Percentiles rank a stretch among this genome's conserved stretches.
phyloP scores from a whole-genome alignment of 2,329 filamentous ascomycete species.

The Epichloe sp. region DNA sequence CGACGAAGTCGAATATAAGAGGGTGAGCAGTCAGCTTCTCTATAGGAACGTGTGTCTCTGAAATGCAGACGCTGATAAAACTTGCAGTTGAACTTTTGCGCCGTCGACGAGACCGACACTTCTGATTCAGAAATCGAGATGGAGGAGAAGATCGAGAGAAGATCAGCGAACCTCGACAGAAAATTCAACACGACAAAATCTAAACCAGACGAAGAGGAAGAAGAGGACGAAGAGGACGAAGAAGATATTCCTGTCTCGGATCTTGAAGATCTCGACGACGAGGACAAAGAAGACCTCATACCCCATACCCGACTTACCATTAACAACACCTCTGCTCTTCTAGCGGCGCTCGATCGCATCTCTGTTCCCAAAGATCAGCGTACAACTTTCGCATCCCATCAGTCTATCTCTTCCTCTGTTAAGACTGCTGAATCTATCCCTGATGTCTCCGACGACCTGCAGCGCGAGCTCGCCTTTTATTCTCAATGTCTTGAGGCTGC shows the following conservation, averaged over 20 bases:
- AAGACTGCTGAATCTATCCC: constrained; percentile 54
- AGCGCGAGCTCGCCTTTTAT: constrained; percentile 88
- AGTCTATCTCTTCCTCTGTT: constrained; percentile 56
- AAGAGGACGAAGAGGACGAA: constrained; percentile 69
- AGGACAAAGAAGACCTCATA: constrained; percentile 75
- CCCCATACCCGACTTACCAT: constrained; percentile 90
- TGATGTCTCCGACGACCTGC: constrained; percentile 82
- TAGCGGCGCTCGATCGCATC: constrained; percentile 68
- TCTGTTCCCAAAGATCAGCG: constrained; percentile 48
- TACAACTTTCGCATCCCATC: constrained; percentile 72
- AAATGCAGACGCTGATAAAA: background rate
- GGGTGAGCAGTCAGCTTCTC: constrained; percentile 3
- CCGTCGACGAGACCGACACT: constrained; percentile 46
- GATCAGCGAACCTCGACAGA: constrained; percentile 15
- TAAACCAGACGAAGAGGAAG: constrained; percentile 27
- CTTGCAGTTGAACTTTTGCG: constrained; percentile 36
- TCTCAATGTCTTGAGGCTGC: constrained; percentile 75
- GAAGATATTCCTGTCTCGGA: constrained; percentile 86
- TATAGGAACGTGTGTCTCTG: background rate
- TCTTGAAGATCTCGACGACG: constrained; percentile 62
- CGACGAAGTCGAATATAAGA: constrained; percentile 20
- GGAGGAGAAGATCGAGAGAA: constrained; percentile 48
- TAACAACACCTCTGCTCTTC: constrained; percentile 87
- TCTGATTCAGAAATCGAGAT: constrained; percentile 65
- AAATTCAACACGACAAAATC: constrained; percentile 6